phyloP scores from a whole-genome alignment of 1,139 yeast species.

The Pichia sp. region DNA sequence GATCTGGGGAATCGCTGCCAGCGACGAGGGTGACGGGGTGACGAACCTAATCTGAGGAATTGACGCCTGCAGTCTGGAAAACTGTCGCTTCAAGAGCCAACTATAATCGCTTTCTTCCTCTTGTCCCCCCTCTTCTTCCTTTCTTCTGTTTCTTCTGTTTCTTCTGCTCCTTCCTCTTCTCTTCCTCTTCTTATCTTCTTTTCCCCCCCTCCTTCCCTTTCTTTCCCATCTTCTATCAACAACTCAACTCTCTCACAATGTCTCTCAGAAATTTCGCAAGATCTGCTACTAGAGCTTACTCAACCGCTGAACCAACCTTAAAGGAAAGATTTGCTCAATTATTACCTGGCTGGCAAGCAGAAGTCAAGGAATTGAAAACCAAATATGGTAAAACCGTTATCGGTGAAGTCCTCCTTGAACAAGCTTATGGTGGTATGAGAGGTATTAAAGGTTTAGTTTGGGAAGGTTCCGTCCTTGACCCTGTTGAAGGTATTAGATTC shows the following conservation, averaged over 20 bases:
- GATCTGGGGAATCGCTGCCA: no score
- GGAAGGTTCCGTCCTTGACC: slow-evolving; percentile 99
- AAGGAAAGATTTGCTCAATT: slow-evolving; percentile 91
- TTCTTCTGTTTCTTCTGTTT: background rate
- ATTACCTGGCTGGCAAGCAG: slow-evolving; percentile 87
- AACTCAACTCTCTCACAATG: slow-evolving; percentile 12
- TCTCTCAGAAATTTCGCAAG: slow-evolving; percentile 27
- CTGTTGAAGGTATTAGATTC: slow-evolving; percentile 96
- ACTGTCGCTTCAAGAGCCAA: no score
- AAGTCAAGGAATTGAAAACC: slow-evolving; percentile 81
- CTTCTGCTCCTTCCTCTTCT: background rate
- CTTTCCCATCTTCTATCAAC: background rate
- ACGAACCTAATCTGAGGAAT: no score
- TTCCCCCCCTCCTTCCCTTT: background rate
- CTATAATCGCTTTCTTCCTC: background rate
- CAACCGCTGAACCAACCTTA: slow-evolving; percentile 60
- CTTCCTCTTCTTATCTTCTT: background rate
- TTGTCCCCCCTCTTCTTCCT: background rate
- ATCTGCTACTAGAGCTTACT: slow-evolving; percentile 36
- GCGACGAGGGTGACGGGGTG: no score
- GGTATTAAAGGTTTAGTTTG: slow-evolving; percentile 96
- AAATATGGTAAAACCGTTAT: slow-evolving; percentile 86
- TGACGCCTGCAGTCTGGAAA: no score
- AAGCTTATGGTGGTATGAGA: slow-evolving; percentile 99
- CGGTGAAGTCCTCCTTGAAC: slow-evolving; percentile 91